Evolutionary conservation across 2,329 filamentous ascomycete species (phyloP).

Genomic region (Ceratocystis cubensis): DNA sequence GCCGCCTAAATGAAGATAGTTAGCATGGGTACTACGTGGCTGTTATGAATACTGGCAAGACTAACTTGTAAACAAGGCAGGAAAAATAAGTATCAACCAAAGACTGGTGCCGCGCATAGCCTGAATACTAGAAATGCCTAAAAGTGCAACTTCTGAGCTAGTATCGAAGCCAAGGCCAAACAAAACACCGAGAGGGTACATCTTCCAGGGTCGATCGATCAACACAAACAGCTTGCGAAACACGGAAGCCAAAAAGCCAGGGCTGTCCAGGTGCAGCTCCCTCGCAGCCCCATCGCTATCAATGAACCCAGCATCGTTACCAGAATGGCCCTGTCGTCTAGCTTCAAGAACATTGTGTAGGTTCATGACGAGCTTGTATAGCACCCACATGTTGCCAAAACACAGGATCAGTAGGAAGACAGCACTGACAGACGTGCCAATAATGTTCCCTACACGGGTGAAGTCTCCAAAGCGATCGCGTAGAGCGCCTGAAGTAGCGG

Average conservation of each 20-base stretch:
- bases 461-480: constrained; percentile 71
- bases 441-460: constrained; percentile 67
- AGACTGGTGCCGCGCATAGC: constrained; percentile 75
- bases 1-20: constrained; percentile 43
- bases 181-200: constrained; percentile 80
- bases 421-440: constrained; percentile 78
- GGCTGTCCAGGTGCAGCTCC: constrained; percentile 59
- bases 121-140: constrained; percentile 82
- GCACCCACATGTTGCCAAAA: constrained; percentile 71
- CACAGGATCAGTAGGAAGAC: constrained; percentile 73
- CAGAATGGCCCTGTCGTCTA: constrained; percentile 26
- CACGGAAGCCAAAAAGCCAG: constrained; percentile 58
- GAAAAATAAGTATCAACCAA: constrained; percentile 90
- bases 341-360: constrained; percentile 48
- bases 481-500: constrained; percentile 75
- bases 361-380: constrained; percentile 61
- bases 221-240: constrained; percentile 67
- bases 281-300: constrained; percentile 29
- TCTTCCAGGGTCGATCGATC: constrained; percentile 74
- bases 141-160: constrained; percentile 79
- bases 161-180: constrained; percentile 94
- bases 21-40: background rate
- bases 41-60: constrained; percentile 9
- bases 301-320: constrained; percentile 25
- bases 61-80: constrained; percentile 70